Base-by-base conservation (phyloP, 2,329 filamentous ascomycete genomes). In the Apiospora malaysiana region DNA sequence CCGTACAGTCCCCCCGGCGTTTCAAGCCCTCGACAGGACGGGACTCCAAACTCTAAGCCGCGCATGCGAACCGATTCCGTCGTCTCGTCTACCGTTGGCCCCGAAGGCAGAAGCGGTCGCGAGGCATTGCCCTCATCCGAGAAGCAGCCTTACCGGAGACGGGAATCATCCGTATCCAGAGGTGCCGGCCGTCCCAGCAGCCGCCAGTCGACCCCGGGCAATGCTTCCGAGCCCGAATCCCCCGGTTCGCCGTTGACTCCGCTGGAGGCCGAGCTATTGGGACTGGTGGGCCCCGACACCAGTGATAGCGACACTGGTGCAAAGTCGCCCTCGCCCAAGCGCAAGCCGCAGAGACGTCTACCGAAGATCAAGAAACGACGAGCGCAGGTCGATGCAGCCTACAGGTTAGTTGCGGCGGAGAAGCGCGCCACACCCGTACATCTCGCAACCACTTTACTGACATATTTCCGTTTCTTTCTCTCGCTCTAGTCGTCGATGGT, bases 241-340 rank as follows among this genome's bases (percentile, higher is more conserved):
- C 65, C 67, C 27, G 76, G 70, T 32, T 80, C 78, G n/a, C 75
- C 78, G 10, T 73, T 80, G 25, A 79, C 78, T 37, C 74, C 76
- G 16, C 78, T 74, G 40, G 78, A 79, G 32, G 75, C 75, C 14
- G 78, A 78, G 71, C 69, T 80, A n/a, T 74, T 80, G 49, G 78
- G 78, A 21, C 59, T 79, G 69, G 72, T 69, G 14, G 37, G 70
- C n/a, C 71, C 72, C 37, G 73, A 74, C 46, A 73, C 70, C 1
- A 73, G 72, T 47, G 74, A 68, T 12, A 77, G 75, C 32, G 77
- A 80, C 23, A 59, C 72, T 16, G 76, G 69, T 51, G 72, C 32
- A 56, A 74, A 75, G 8, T 75, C 75, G 3, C 74, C 75, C 25
- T 75, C 75, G 4, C 74, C 75, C 25, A 32, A 8, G 14, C 66